A percentile compares a stretch with the other conserved stretches of the same genome.
Evolutionary conservation across 75 land plant species (phyloP).

Genomic region (Larix kaempferi): DNA sequence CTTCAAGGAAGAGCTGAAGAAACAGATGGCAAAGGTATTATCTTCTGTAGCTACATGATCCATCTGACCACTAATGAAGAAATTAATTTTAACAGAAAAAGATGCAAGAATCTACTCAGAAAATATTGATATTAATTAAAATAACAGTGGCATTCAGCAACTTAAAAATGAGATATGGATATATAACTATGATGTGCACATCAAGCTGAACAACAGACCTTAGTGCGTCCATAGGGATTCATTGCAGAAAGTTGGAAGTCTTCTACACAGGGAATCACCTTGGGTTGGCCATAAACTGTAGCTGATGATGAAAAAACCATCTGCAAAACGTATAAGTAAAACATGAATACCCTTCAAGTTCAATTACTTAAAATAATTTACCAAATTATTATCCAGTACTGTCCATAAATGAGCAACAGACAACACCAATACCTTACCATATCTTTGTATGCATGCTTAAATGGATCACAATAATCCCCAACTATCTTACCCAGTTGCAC

Average conservation of each 20-base stretch:
- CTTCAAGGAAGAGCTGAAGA: constrained; percentile 72
- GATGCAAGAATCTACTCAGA: background rate
- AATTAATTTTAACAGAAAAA: background rate
- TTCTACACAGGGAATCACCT: constrained; percentile 71
- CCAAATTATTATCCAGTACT: background rate
- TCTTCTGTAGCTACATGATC: background rate
- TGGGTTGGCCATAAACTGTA: constrained; percentile 91
- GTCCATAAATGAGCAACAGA: background rate
- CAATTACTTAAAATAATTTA: background rate
- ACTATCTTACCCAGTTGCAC: background rate
- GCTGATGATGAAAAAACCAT: constrained; percentile 90
- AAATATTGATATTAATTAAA: background rate
- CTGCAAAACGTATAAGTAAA: constrained; percentile 23
- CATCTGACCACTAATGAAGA: background rate
- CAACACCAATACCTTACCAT: background rate
- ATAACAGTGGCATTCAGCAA: background rate
- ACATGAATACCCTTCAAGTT: background rate
- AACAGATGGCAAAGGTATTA: background rate
- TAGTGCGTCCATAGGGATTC: constrained; percentile 90
- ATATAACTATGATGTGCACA: background rate
- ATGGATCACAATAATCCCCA: background rate
- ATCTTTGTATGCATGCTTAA: background rate
- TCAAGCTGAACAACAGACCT: constrained; percentile 29
- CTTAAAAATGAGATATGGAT: background rate
- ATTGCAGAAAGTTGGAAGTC: constrained; percentile 57